Evolutionary conservation across 2,329 filamentous ascomycete species (phyloP).

Genomic region (Penicillium sp.): DNA sequence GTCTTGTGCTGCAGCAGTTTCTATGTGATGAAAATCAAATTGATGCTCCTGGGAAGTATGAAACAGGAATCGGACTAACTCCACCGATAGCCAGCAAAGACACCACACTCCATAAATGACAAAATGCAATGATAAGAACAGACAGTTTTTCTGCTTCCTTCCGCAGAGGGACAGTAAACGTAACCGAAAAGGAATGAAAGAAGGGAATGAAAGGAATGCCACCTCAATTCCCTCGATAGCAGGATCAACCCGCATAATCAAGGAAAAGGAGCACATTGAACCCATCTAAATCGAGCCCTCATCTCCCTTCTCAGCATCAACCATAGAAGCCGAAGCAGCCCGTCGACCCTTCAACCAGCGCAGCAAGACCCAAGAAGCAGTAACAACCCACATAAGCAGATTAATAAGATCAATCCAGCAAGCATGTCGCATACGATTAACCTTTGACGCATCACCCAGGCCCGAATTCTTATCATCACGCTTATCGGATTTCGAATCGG

Average conservation of each 20-base stretch:
- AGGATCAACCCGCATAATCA: not conserved
- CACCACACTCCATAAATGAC: not conserved
- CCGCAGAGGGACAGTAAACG: not conserved
- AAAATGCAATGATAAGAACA: not conserved
- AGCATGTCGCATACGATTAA: constrained; percentile 80
- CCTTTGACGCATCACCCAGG: constrained; percentile 30
- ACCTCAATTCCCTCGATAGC: not conserved
- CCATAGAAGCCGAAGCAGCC: constrained; percentile 5
- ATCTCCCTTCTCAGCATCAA: constrained; percentile 25
- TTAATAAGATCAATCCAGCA: constrained; percentile 82
- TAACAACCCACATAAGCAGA: constrained; percentile 75
- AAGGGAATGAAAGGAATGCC: not conserved
- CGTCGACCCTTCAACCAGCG: constrained; percentile 38
- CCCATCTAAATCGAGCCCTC: not conserved
- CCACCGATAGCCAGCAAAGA: not conserved
- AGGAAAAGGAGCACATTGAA: not conserved
- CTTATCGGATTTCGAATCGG: constrained; percentile 5
- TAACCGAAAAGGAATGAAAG: not conserved
- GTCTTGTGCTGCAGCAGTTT: no score
- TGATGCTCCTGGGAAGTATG: not conserved
- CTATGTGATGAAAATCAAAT: no score
- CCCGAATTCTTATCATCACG: constrained; percentile 20
- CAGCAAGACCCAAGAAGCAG: constrained; percentile 48
- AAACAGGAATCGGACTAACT: not conserved
- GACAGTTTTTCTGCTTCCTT: not conserved